Evolutionary conservation across 495 filamentous ascomycete genomes (phyloP), one percentile per base, ranked within the genome.

Genomic region (Lepraria neglecta): DNA sequence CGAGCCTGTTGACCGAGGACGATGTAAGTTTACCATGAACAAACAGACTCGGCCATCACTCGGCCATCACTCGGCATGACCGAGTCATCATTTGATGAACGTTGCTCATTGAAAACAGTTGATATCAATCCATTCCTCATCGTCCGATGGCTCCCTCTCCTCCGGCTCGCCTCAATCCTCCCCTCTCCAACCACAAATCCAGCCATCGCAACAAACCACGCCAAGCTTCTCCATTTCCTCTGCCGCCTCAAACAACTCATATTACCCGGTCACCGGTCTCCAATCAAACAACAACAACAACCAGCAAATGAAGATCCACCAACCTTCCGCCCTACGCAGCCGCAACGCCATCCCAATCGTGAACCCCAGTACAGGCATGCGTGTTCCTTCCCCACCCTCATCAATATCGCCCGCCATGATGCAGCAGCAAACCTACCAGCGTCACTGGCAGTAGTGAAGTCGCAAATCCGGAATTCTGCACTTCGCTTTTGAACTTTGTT

Each of bases 301-400:
- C 68, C 76, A 78, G 75, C 78, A 81, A 65, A 77, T 89, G 64
- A 95, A 90, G 75, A 80, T 89, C 67, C 89, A 95, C 70, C 94
- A 96, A 77, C 88, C 90, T 45, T 74, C 90, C 56, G 87, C 92
- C 58, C 87, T 88, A 60, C 89, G 95, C 72, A 84, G 87, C 65
- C 89, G 92, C 67, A 97, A 96, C 71, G 90, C 94, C 67, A 99
- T 99, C 67, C 95, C 94, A 19, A 99, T 99, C 72, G 87, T 99
- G 76, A 96, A 99, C 81, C 94, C 94, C 40, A 87, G 80, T 63
- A 97, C 95, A 38, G 91, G 94, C 64, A 83, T 92, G 75, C 84
- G 83, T 65, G 80, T 96, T 75, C 83, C 91, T 40, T 96, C 91
- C 78, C 95, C 94, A 65, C 92, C 94, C 3, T 87, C 83, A 54